Evolutionary conservation across 257 asterid genomes (phyloP), one percentile per base, ranked within the genome.

Genomic region (Capsicum rhomboideum): DNA sequence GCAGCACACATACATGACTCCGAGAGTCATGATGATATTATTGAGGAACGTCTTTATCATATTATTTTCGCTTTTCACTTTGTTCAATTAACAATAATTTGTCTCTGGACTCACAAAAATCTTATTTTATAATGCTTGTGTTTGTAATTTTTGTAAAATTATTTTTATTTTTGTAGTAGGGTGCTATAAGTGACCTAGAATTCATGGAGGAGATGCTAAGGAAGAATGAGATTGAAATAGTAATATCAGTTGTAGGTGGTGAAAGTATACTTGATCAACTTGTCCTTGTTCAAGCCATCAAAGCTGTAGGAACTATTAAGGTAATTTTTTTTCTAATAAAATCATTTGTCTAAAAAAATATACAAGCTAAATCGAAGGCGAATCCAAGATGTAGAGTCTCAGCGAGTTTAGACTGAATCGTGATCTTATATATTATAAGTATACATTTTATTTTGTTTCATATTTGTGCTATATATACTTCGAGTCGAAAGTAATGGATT

Each of bases 161-260:
- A n/a, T 21, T 6, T 31, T 2, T 42, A 16, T 50, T 31, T 7
- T 40, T 9, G 64, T 42, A 31, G 3, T 14, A 88, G 90, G 91
- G 91, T 75, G 87, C 74, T 31, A 80, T 86, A 34, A 63, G 26
- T 34, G 85, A 86, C 29, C 87, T 85, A 88, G 82, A 83, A 21
- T 55, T 83, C 9, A 56, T 87, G 82, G 88, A 85, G 85, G 63
- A 86, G 37, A 74, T 67, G 34, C 34, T 88, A 79, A 88, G 78
- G 64, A 86, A 85, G 34, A 28, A 88, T 31, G 68, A 55, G 69
- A 88, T 86, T 82, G 89, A 88, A 28, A 66, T 66, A 55, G 87
- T 88, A 50, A 88, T 86, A 79, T 86, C 91, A 80, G 86, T 87
- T 10, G 85, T 67, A 4, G 91, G 89, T 20, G 91, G 89, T 74